Evolutionary conservation across 176 grass and related monocot genomes (phyloP).

Genomic region (Oryza glaberrima): DNA sequence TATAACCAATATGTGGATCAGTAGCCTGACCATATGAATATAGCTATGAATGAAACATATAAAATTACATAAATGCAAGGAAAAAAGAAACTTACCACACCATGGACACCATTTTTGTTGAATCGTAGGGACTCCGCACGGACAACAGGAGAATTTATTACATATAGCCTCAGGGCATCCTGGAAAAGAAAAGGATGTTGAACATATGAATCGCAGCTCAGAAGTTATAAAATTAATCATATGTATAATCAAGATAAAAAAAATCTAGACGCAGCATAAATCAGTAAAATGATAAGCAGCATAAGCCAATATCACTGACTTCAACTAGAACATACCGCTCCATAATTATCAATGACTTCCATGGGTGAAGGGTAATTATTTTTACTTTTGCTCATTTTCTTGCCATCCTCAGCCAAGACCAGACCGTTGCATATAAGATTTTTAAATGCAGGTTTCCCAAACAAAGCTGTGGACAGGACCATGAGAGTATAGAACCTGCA

Average conservation of each 20-base stretch:
- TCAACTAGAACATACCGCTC: constrained; percentile 74
- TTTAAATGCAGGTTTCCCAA: constrained; percentile 97
- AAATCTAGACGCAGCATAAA: constrained; percentile 18
- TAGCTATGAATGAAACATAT: too few species aligned
- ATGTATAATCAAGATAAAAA: too few species aligned
- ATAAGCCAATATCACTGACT: constrained; percentile 10
- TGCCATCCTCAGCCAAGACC: constrained; percentile 96
- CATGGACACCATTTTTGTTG: constrained; percentile 84
- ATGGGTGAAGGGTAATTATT: constrained; percentile 87
- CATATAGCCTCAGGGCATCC: constrained; percentile 94
- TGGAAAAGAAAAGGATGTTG: constrained; percentile 39
- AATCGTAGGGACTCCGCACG: constrained; percentile 87
- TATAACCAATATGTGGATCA: too few species aligned
- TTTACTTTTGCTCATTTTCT: constrained; percentile 99
- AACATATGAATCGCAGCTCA: neutral
- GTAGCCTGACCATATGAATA: too few species aligned
- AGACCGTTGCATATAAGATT: constrained; percentile 96
- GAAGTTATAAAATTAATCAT: neutral
- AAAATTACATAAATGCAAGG: too few species aligned
- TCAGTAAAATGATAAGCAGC: neutral
- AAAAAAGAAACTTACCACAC: constrained; percentile 73
- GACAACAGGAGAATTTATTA: constrained; percentile 96
- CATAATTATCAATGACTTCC: constrained; percentile 83
- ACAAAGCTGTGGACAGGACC: constrained; percentile 93
- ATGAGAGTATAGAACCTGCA: constrained; percentile 99